phyloP scores from a whole-genome alignment of 176 grass and related monocot genomes.

The Urochloa ruziziensis region DNA sequence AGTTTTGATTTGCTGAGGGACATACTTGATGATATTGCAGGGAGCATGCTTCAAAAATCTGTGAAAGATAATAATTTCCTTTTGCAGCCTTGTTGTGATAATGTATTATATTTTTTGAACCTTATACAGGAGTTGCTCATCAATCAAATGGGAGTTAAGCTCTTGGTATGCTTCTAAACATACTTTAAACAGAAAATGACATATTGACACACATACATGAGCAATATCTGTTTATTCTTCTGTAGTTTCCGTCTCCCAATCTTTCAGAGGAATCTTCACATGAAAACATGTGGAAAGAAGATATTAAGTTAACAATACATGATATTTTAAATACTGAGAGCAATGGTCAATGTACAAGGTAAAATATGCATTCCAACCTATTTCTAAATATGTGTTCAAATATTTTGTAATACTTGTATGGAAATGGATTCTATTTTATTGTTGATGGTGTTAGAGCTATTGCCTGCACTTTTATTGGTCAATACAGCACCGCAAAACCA shows the following conservation, averaged over 20 bases:
- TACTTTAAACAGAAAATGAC: conserved; percentile 29
- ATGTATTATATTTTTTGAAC: conserved; percentile 81
- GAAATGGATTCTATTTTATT: not conserved
- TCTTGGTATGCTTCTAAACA: conserved; percentile 68
- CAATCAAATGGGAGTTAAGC: conserved; percentile 63
- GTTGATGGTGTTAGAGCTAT: not conserved
- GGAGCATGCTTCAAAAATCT: conserved; percentile 62
- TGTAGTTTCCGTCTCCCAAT: conserved; percentile 54
- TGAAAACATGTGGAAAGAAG: conserved; percentile 38
- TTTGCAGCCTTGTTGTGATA: conserved; percentile 80
- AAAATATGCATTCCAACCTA: not conserved
- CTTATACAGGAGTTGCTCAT: conserved; percentile 80
- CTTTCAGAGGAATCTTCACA: conserved; percentile 36
- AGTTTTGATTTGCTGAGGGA: conserved; percentile 52
- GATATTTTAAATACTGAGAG: conserved; percentile 51
- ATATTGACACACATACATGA: conserved; percentile 1
- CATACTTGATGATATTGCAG: conserved; percentile 76
- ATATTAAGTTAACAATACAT: conserved; percentile 47
- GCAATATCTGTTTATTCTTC: conserved; percentile 14
- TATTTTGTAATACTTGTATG: not conserved
- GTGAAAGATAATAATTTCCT: conserved; percentile 82
- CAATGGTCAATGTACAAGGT: conserved; percentile 43
- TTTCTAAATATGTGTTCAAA: not conserved
- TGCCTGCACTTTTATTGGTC: not conserved
- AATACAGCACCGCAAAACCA: not conserved